Base-by-base conservation (phyloP, 331 rosid species). In the Malus hybrid region DNA sequence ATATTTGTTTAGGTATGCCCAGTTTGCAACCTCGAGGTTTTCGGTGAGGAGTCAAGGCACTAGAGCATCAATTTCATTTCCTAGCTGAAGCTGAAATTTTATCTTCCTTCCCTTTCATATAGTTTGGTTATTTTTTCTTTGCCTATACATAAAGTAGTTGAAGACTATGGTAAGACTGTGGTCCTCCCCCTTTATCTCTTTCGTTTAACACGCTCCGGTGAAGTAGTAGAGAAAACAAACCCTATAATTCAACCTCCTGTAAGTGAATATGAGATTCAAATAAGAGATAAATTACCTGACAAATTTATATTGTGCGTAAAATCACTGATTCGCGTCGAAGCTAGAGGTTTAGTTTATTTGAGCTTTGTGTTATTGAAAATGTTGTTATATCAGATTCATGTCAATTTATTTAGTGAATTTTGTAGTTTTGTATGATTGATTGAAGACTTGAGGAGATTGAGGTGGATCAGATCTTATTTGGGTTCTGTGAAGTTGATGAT, bases 1-100 rank as follows among this genome's bases (percentile, higher is more conserved):
- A 56, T 81, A 87, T 66, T 74, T 78, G 80, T 76, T 73, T 82
- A 93, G 97, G 83, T 85, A 87, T 93, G 98, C 84, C 98, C 98
- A 57, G 87, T 91, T 72, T 93, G 97, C 96, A 93, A 91, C 84
- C 74, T 86, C 2, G 97, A 93, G 85, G 95, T 93, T 63, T 93
- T 91, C 46, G 88, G 88, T 12, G 93, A 85, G 68, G 93, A 87
- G 36, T 84, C 82, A n/a, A 87, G 69, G 69, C 84, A 81, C 30
- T 81, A 63, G 83, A 64, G 71, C 69, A 81, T 71, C 33, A 71
- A 34, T 62, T 73, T 72, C 34, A 7, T 68, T 44, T 18, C 13
- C 58, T 52, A 52, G 58, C 58, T 52, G 48, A 12, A 58, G 48
- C 50, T 18, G 26, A 33, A 29, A 28, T 18, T 72, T 78, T 42